These are phyloP conservation scores for Hyaloscypha hepaticicola DNA, from an alignment of 495 filamentous ascomycete species.

Conservation along the genomic window DNA sequence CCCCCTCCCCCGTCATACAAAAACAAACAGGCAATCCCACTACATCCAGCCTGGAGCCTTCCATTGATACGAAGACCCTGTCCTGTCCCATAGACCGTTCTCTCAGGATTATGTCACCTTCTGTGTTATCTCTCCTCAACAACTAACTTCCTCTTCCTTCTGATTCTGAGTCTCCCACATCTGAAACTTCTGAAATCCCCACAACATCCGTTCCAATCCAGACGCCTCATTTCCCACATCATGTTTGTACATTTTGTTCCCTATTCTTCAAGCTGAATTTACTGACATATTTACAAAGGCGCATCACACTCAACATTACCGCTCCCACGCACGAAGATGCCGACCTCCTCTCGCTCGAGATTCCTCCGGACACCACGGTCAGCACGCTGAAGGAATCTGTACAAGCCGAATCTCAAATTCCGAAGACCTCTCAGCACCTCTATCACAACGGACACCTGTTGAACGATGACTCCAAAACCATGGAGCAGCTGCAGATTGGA, in stretches of 20 bases:
- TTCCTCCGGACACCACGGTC: constrained; percentile 80
- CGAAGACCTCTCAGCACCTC: constrained; percentile 62
- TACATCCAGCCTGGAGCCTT: background rate
- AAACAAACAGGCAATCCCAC: background rate
- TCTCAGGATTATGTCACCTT: constrained; percentile 3
- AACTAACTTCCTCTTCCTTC: background rate
- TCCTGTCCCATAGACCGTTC: background rate
- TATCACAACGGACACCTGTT: constrained; percentile 90
- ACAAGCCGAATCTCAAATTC: constrained; percentile 52
- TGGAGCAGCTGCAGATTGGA: constrained; percentile 75
- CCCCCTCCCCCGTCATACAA: background rate
- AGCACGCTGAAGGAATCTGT: constrained; percentile 85
- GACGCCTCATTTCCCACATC: constrained; percentile 8
- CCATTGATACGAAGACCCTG: background rate
- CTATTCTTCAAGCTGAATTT: background rate
- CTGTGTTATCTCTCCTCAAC: background rate
- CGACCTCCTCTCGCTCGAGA: constrained; percentile 81
- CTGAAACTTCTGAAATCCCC: constrained; percentile 7
- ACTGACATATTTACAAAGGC: constrained; percentile 48
- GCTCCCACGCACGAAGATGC: constrained; percentile 64
- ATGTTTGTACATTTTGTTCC: constrained; percentile 21
- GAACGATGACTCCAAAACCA: constrained; percentile 69
- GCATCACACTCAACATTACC: constrained; percentile 85
- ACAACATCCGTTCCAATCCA: constrained; percentile 21
- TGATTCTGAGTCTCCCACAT: background rate